phyloP scores from a whole-genome alignment of 2,329 filamentous ascomycete species.

The Nigrospora sphaerica region DNA sequence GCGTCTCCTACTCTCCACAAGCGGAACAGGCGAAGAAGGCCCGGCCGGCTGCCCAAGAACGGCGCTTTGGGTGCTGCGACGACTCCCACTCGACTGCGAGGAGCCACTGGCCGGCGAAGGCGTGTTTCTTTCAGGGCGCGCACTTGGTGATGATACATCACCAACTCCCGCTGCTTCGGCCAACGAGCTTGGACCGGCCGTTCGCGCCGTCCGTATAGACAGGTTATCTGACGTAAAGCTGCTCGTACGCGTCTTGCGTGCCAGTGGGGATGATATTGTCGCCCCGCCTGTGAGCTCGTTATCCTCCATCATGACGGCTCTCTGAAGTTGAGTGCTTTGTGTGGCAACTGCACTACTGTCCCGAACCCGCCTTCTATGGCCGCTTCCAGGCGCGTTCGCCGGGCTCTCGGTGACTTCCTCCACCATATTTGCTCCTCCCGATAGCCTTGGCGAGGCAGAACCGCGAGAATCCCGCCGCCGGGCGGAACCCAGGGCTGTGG shows the following conservation, averaged over 20 bases:
- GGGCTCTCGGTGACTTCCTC: conserved; percentile 49
- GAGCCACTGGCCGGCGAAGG: conserved; percentile 12
- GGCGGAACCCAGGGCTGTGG: neutral
- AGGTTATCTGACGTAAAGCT: conserved; percentile 14
- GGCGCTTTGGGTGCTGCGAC: conserved; percentile 10
- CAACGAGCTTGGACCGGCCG: conserved; percentile 9
- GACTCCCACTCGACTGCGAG: conserved; percentile 14
- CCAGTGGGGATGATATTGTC: conserved; percentile 35
- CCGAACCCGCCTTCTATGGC: conserved; percentile 34
- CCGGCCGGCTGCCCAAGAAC: conserved; percentile 8
- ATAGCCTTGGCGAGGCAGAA: conserved; percentile 12
- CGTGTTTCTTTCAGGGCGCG: conserved; percentile 11
- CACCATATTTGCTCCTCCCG: conserved; percentile 8
- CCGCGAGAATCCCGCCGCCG: conserved; percentile 7
- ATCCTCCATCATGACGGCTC: conserved; percentile 27
- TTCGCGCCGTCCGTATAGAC: conserved; percentile 23
- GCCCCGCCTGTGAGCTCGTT: conserved; percentile 17
- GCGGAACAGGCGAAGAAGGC: conserved; percentile 17
- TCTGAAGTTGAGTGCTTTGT: conserved; percentile 35
- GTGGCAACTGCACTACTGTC: conserved; percentile 24
- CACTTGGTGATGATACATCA: conserved; percentile 13
- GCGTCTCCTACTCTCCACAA: conserved; percentile 4
- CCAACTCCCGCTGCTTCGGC: conserved; percentile 7
- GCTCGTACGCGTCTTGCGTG: conserved; percentile 31
- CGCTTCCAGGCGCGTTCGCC: conserved; percentile 46